phyloP scores from a whole-genome alignment of 345 rosid species.

The Murraya paniculata region DNA sequence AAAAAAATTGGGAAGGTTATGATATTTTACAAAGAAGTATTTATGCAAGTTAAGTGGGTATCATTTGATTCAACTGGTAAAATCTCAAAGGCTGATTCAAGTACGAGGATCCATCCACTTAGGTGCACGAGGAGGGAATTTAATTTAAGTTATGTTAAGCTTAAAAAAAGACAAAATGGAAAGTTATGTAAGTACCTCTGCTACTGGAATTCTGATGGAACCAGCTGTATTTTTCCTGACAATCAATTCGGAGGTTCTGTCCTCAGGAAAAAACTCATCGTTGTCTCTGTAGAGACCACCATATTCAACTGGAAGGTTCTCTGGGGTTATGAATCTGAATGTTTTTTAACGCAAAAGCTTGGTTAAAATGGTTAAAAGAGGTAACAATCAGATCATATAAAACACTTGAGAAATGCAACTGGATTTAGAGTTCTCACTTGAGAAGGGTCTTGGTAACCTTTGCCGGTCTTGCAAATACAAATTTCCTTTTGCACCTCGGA shows the following conservation, averaged over 20 bases:
- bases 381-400: not conserved
- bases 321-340: slow-evolving; percentile 44
- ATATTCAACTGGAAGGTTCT: slow-evolving; percentile 50
- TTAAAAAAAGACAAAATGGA: no score
- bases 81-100: not conserved
- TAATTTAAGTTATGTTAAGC: no score
- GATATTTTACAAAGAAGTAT: no score
- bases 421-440: slow-evolving; percentile 36
- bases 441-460: slow-evolving; percentile 50
- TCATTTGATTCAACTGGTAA: not conserved
- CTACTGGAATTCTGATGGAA: slow-evolving; percentile 39
- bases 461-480: slow-evolving; percentile 47
- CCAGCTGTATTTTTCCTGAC: slow-evolving; percentile 25
- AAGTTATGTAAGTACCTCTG: not conserved
- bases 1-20: no score
- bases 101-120: not conserved
- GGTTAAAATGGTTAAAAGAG: not conserved
- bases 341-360: not conserved
- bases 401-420: not conserved
- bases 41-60: not conserved
- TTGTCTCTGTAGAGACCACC: slow-evolving; percentile 55
- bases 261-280: slow-evolving; percentile 42
- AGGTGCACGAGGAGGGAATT: no score
- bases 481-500: slow-evolving; percentile 26
- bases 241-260: slow-evolving; percentile 34